These are phyloP conservation scores for Globisporangium echinulatum DNA, from an alignment of 352 stramenopile species.

Conservation along the genomic window DNA sequence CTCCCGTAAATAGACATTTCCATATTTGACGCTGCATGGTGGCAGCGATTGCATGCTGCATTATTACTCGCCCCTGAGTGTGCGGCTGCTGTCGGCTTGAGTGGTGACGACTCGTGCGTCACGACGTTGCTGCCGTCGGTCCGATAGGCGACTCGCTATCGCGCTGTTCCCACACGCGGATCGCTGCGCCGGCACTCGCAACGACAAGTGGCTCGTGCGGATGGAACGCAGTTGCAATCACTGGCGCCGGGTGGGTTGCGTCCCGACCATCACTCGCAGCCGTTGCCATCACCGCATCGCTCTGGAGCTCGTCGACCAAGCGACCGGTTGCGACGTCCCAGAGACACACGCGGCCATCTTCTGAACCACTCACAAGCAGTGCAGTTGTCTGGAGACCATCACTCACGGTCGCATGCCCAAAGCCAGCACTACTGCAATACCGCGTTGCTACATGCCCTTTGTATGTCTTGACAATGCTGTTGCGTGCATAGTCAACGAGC, in stretches of 20 bases:
- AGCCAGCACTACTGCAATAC: slow-evolving; percentile 86
- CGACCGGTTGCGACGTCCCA: slow-evolving; percentile 89
- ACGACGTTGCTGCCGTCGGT: too few relatives aligned
- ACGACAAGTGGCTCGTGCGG: slow-evolving; percentile 52
- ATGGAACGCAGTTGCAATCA: slow-evolving; percentile 87
- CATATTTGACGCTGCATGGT: too few relatives aligned
- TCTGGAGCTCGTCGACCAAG: slow-evolving; percentile 23
- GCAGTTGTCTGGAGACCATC: slow-evolving; percentile 18
- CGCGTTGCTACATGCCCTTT: slow-evolving; percentile 69
- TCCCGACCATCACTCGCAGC: slow-evolving; percentile 2
- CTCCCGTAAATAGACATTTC: slow-evolving; percentile 33
- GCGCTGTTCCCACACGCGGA: slow-evolving; percentile 37
- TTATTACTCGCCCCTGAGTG: too few relatives aligned
- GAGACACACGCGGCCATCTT: slow-evolving; percentile 89
- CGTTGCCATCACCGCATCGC: background rate
- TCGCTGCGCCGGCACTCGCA: slow-evolving; percentile 74
- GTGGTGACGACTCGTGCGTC: too few relatives aligned
- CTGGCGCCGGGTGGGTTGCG: slow-evolving; percentile 31
- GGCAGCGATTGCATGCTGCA: too few relatives aligned
- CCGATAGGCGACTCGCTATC: background rate
- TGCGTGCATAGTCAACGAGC: slow-evolving; percentile 85
- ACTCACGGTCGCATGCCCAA: slow-evolving; percentile 18
- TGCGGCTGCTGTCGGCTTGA: too few relatives aligned
- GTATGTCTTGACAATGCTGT: slow-evolving; percentile 63
- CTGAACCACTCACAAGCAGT: slow-evolving; percentile 83